Evolutionary conservation across 148 eudicot species (phyloP).

Genomic region (Rhododendron kiyosumense): DNA sequence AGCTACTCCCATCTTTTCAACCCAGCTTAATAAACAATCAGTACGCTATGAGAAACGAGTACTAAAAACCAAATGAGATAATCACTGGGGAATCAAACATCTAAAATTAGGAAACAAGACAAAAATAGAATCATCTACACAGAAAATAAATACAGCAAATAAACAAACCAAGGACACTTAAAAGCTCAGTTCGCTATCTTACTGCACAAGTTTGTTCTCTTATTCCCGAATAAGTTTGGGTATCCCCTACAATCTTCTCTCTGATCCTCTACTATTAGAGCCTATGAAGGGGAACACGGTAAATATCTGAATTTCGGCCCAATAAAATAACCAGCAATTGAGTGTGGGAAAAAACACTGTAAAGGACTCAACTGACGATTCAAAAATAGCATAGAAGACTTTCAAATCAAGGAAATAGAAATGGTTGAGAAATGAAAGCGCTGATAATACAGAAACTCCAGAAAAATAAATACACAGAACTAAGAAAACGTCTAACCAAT

Average conservation of each 20-base stretch:
- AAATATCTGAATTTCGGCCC: background rate
- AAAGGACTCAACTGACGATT: background rate
- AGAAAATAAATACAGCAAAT: background rate
- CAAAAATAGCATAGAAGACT: background rate
- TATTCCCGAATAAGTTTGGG: background rate
- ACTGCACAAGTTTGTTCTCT: background rate
- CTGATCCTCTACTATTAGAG: background rate
- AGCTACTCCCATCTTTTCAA: background rate
- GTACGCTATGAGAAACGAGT: background rate
- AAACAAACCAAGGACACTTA: slow-evolving; percentile 1
- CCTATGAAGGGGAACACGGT: background rate
- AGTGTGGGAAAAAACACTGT: background rate
- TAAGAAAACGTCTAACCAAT: background rate
- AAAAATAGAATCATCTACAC: background rate
- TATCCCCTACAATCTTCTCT: background rate
- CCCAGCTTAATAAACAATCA: slow-evolving; percentile 1
- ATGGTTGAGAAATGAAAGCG: background rate
- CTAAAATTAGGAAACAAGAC: background rate
- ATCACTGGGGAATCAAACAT: background rate
- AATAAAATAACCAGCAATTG: background rate
- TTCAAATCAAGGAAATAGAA: background rate
- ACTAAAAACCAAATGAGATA: background rate
- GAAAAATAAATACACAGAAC: background rate
- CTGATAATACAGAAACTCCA: background rate
- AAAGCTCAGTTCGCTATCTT: background rate